Base-by-base conservation (phyloP, 1,139 yeast genomes). In the Suhomyces yuchorum region DNA sequence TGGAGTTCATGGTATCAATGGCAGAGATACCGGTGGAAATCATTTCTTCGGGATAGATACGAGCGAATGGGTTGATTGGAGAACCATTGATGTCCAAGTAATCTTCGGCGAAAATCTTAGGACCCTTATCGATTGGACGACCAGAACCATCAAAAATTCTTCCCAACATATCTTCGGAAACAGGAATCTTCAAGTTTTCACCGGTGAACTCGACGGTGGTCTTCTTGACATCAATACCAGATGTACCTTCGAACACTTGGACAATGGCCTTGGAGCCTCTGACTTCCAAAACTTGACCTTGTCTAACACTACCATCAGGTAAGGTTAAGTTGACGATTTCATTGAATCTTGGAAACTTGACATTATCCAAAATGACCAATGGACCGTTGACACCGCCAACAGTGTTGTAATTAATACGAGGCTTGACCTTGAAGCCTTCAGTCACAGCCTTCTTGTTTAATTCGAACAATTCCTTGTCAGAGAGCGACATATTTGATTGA, bases 1-100 rank as follows among this genome's bases (percentile, higher is more conserved):
- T 93, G 37, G 99, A 92, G 74, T 93, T 95, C 99, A 95, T 93
- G 51, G 98, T 92, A 71, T 93, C 99, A 65, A 93, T 95, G 42
- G 99, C 97, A 43, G 97, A 91, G 57, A 93, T 80, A 81, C 99
- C 99, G 23, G 99, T 93, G 48, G 97, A 91, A 63, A 93, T 93
- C 99, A 93, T 93, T 78, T 93, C 99, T 77, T 93, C 99, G 20
- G 99, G 99, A 67, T 95, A 93, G 60, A 93, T 93, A 77, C 99
- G 95, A 43, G 97, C 96, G 69, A 75, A 93, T 44, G 99, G 99
- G 68, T 93, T 93, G 69, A 93, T 93, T 63, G 99, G 99, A 37
- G 98, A 91, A 52, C 99, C 99, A 68, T 93, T 93, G 66, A 93
- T 95, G 70, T 93, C 99, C 70, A 95, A 79, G 70, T 90, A 93